These are phyloP conservation scores for Cardamine resedifolia DNA, from an alignment of 345 rosid species.

Conservation along the genomic window DNA sequence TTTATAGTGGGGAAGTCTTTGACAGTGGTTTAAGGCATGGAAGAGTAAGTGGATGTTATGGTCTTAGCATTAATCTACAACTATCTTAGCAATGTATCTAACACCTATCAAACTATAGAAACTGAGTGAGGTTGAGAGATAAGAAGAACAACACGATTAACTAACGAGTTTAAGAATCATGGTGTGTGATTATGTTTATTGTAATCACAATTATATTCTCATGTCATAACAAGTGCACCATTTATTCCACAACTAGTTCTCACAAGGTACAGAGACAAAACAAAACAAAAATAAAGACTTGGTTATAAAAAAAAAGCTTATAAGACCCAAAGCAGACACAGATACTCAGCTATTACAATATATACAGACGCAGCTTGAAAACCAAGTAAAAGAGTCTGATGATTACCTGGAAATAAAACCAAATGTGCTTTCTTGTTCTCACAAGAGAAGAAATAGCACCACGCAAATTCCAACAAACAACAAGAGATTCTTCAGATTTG, in stretches of 20 bases:
- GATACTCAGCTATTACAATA: slow-evolving; percentile 12
- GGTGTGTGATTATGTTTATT: too few relatives aligned
- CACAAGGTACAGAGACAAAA: slow-evolving; percentile 1
- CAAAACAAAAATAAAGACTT: neutral
- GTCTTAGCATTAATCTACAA: neutral
- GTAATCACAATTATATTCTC: neutral
- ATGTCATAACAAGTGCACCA: slow-evolving; percentile 1
- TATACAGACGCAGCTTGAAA: slow-evolving; percentile 11
- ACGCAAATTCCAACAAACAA: slow-evolving; percentile 56
- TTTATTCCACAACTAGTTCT: slow-evolving; percentile 27
- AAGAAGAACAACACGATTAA: neutral
- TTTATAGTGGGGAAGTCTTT: neutral
- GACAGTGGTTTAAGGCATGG: neutral
- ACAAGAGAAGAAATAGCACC: slow-evolving; percentile 53
- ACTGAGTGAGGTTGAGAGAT: neutral
- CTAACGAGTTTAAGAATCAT: neutral
- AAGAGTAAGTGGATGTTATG: neutral
- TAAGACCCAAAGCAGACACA: slow-evolving; percentile 20
- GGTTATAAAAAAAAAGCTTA: neutral
- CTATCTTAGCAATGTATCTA: neutral
- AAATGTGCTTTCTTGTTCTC: slow-evolving; percentile 12
- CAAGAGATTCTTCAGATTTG: slow-evolving; percentile 53
- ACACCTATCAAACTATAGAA: neutral
- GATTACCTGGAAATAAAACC: slow-evolving; percentile 25
- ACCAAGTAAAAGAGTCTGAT: slow-evolving; percentile 2